Percentiles rank a stretch among this genome's conserved stretches.
Conservation (phyloP, 176 grass and related monocot species). For the Tillandsia leiboldiana region DNA sequence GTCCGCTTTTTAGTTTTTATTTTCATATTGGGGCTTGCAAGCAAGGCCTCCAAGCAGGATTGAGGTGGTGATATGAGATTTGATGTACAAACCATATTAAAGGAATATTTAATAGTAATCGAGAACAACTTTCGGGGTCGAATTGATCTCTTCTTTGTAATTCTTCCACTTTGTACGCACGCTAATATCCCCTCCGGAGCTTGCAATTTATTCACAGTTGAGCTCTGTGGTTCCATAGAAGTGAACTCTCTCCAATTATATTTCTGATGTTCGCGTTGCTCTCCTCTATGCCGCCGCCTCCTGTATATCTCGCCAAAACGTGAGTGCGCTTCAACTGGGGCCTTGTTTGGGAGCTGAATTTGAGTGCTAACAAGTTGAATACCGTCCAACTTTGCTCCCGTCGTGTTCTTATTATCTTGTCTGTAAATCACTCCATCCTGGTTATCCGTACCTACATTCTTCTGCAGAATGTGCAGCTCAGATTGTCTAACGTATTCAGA, state of each 20-base stretch:
- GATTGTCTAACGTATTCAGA: conserved; percentile 9
- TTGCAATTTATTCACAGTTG: conserved; percentile 14
- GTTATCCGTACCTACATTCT: conserved; percentile 2
- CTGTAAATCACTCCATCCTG: not conserved
- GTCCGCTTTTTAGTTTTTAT: conserved; percentile 49
- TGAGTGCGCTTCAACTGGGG: no score
- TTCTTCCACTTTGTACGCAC: conserved; percentile 23
- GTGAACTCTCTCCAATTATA: conserved; percentile 12
- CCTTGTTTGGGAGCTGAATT: no score
- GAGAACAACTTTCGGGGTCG: conserved; percentile 26
- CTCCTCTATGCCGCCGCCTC: not conserved
- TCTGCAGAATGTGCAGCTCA: conserved; percentile 1
- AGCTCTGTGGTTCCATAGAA: conserved; percentile 6
- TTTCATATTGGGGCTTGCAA: conserved; percentile 26
- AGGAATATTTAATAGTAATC: conserved; percentile 7
- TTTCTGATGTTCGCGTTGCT: conserved; percentile 13
- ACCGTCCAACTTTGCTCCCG: no score
- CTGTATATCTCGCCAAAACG: no score
- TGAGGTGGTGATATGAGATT: conserved; percentile 2
- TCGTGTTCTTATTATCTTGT: no score
- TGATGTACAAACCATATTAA: not conserved
- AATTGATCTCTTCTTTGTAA: conserved; percentile 43
- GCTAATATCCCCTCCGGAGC: conserved; percentile 32
- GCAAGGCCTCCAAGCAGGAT: conserved; percentile 35
- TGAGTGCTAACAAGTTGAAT: no score